phyloP scores from a whole-genome alignment of 257 asterid genomes.

The Knoxia roxburghii region DNA sequence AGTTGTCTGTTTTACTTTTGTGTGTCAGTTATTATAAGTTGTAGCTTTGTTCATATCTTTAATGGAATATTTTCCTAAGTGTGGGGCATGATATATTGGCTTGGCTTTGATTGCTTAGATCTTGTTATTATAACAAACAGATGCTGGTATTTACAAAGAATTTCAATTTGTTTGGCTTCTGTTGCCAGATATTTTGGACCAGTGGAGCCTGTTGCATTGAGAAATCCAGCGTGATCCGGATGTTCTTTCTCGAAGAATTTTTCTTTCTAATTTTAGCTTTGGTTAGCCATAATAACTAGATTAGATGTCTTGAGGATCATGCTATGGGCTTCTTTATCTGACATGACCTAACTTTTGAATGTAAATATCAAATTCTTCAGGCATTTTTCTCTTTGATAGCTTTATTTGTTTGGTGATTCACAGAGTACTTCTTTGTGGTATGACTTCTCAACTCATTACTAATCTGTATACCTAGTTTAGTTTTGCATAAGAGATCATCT shows the following conservation, averaged over 20 bases:
- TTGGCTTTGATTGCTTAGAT: not conserved
- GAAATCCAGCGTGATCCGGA: not conserved
- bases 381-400: not conserved
- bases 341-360: not conserved
- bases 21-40: no score
- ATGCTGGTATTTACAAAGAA: not conserved
- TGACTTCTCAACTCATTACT: not conserved
- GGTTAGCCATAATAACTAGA: slow-evolving; percentile 7
- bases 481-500: no score
- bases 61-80: not conserved
- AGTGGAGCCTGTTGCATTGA: slow-evolving; percentile 2
- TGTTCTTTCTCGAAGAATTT: not conserved
- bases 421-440: not conserved
- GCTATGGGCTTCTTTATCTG: not conserved
- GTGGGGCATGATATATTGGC: not conserved
- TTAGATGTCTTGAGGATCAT: slow-evolving; percentile 9
- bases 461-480: not conserved
- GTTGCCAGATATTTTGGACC: slow-evolving; percentile 5
- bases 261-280: not conserved
- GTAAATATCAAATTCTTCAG: slow-evolving; percentile 13
- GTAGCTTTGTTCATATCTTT: not conserved
- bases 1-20: no score
- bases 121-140: not conserved
- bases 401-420: not conserved
- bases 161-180: slow-evolving; percentile 8